Evolutionary conservation across 2,329 filamentous ascomycete genomes (phyloP).

Genomic region (Cladosporium sp.): DNA sequence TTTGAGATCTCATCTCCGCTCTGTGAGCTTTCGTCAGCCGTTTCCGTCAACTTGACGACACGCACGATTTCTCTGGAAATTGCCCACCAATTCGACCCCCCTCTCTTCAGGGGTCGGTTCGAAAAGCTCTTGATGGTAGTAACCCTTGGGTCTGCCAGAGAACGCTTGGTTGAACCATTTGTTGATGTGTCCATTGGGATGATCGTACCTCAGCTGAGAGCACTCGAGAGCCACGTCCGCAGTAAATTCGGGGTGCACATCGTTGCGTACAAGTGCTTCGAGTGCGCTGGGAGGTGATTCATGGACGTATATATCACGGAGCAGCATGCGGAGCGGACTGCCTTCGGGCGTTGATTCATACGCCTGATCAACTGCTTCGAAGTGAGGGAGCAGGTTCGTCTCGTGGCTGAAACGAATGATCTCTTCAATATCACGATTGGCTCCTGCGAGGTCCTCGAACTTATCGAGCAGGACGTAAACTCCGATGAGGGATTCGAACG

Average conservation of each 20-base stretch:
- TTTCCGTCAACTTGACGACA: background rate
- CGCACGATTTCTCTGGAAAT: background rate
- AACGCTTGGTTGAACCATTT: background rate
- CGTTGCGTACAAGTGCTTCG: background rate
- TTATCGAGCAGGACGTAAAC: conserved; percentile 13
- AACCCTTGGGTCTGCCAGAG: background rate
- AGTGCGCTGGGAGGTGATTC: background rate
- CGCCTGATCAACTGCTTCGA: background rate
- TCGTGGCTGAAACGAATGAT: background rate
- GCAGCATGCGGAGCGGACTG: background rate
- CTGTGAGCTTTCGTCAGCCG: background rate
- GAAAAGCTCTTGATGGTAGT: background rate
- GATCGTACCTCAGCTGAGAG: background rate
- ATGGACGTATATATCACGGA: background rate
- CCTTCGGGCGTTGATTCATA: background rate
- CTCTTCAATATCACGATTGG: conserved; percentile 8
- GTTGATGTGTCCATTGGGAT: background rate
- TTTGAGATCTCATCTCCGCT: background rate
- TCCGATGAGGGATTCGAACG: background rate
- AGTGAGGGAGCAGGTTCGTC: background rate
- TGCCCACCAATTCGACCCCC: background rate
- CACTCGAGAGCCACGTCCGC: background rate
- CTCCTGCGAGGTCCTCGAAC: background rate
- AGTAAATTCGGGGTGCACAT: background rate
- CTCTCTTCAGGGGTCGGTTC: background rate